These are phyloP conservation scores for Zymoseptoria tritici DNA, from an alignment of 2,329 filamentous ascomycete genomes.

Conservation along the genomic window DNA sequence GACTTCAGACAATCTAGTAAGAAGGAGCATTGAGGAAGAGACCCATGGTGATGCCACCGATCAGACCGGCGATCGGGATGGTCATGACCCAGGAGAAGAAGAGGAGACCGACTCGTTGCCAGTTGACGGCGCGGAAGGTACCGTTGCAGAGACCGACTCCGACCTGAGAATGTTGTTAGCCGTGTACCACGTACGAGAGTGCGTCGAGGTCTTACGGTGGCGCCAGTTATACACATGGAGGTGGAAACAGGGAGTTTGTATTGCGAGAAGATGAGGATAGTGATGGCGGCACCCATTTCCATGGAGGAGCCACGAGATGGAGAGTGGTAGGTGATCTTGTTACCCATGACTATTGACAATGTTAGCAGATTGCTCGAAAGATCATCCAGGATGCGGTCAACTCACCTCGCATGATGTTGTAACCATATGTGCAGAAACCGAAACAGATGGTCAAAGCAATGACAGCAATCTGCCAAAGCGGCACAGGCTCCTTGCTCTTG, in stretches of 20 bases:
- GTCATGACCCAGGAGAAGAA: slow-evolving; percentile 56
- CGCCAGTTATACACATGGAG: slow-evolving; percentile 44
- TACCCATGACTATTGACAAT: slow-evolving; percentile 40
- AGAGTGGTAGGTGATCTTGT: slow-evolving; percentile 53
- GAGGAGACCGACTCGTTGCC: slow-evolving; percentile 55
- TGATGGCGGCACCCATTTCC: slow-evolving; percentile 55
- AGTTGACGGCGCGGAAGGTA: slow-evolving; percentile 53
- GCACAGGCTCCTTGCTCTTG: slow-evolving; percentile 57
- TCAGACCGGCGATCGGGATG: slow-evolving; percentile 49
- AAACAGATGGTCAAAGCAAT: slow-evolving; percentile 48
- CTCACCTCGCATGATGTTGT: slow-evolving; percentile 52
- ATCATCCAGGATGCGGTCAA: too few species aligned
- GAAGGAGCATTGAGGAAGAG: slow-evolving; percentile 54
- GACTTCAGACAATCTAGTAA: not conserved
- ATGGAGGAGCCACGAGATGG: slow-evolving; percentile 53
- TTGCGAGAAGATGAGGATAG: slow-evolving; percentile 57
- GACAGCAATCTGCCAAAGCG: slow-evolving; percentile 70
- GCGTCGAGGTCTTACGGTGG: too few species aligned
- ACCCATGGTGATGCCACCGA: slow-evolving; percentile 55
- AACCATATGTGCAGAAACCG: slow-evolving; percentile 56
- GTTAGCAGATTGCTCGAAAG: too few species aligned
- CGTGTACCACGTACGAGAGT: too few species aligned
- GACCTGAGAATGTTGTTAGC: slow-evolving; percentile 34
- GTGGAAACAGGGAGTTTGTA: slow-evolving; percentile 57
- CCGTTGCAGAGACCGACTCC: slow-evolving; percentile 57